Percentiles rank a stretch among this genome's conserved stretches.
Evolutionary conservation across 2,329 filamentous ascomycete species (phyloP).

Genomic region (Magnaporthiopsis incrustans): DNA sequence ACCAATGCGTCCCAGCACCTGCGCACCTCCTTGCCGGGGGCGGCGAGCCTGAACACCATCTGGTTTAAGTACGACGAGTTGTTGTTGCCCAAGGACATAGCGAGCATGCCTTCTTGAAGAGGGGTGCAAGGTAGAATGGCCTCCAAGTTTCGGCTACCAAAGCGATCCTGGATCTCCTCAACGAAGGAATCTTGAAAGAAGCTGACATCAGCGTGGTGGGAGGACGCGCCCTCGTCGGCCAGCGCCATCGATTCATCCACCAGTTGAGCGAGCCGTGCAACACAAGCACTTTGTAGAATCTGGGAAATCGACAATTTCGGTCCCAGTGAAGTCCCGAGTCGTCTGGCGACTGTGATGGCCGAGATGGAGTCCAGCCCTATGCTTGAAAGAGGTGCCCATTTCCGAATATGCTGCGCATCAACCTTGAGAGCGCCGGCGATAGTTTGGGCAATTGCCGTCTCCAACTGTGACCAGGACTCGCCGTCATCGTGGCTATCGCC

Average conservation of each 20-base stretch:
- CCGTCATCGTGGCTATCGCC: conserved; percentile 10
- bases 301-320: conserved; percentile 54
- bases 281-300: conserved; percentile 59
- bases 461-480: conserved; percentile 43
- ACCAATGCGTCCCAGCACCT: conserved; percentile 56
- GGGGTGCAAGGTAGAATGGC: conserved; percentile 72
- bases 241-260: conserved; percentile 11
- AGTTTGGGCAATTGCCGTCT: conserved; percentile 45
- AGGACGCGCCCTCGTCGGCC: not conserved
- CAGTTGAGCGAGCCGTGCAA: conserved; percentile 49
- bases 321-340: conserved; percentile 38
- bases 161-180: not conserved
- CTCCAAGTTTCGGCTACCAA: not conserved
- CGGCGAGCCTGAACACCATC: conserved; percentile 53
- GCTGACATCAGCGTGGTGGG: not conserved
- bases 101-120: conserved; percentile 82
- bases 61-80: conserved; percentile 60
- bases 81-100: conserved; percentile 34
- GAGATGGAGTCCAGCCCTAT: conserved; percentile 79
- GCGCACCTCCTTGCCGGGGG: conserved; percentile 41
- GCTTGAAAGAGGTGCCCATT: conserved; percentile 66
- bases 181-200: not conserved
- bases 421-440: conserved; percentile 44
- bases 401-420: conserved; percentile 38
- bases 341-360: conserved; percentile 61